Base-by-base conservation (phyloP, 306 rosid genomes). In the Vigna nakashimae region DNA sequence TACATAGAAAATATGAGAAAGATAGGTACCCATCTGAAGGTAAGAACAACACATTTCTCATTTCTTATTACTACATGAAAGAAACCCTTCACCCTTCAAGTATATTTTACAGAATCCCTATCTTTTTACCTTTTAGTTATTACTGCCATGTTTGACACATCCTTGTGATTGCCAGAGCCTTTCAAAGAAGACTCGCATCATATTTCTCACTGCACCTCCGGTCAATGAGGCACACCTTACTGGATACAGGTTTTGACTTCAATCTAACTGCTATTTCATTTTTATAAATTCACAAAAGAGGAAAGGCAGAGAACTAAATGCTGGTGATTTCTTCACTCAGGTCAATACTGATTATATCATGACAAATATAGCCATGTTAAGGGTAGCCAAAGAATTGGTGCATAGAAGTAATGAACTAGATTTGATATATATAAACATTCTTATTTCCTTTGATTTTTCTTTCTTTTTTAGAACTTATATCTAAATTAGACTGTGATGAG, bases 1-100 rank as follows among this genome's bases (percentile, higher is more conserved):
- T 92, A 90, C 76, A 65, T 71, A 1, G 87, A 94, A 50, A 94
- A 94, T 59, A 92, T 90, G 95, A 90, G 74, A 65, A 94, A 83
- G 79, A 92, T 94, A 79, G 91, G 79, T 32, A 34, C 40, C 16
- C 89, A 94, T 87, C 76, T 94, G 0, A 79, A 84, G 97, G 98
- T 92, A 72, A 71, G 2, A 32, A 7, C 38, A 17, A 16, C 30
- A 11, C 74, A 57, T 58, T 38, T 8, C 17, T 16, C 73, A 28
- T 34, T 34, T 40, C 38, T 16, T 77, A 40, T 34, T 36, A 34
- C 38, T 5, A 34, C 7, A 59, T 30, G 3, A 52, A 53, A 20
- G 46, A 64, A 12, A 71, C 26, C 69, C 9, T 62, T 76, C 60
- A 81, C 15, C 42, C 26, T 68, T 74, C 14, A 40, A 50, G 32